phyloP scores from a whole-genome alignment of 2,329 filamentous ascomycete genomes.

The Leptodontidium sp. region DNA sequence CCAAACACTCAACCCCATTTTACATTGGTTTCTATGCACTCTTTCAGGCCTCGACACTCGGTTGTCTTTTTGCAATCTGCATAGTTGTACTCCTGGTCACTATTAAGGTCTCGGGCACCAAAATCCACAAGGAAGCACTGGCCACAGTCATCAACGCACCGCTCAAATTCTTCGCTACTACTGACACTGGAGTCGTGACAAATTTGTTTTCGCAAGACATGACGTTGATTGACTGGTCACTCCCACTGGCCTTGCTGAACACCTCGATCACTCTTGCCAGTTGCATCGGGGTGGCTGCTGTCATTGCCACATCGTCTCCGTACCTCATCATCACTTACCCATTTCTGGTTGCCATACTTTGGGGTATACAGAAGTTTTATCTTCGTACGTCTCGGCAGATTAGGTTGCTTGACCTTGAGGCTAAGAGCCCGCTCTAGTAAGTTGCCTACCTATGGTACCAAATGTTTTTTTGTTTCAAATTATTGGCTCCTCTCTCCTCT shows the following conservation, averaged over 20 bases:
- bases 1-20: constrained; percentile 37
- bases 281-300: background rate
- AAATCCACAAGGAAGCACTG: constrained; percentile 9
- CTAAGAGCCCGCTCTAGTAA: constrained; percentile 52
- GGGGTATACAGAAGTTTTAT: constrained; percentile 51
- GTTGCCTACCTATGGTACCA: background rate
- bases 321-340: constrained; percentile 24
- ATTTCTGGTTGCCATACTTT: constrained; percentile 25
- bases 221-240: background rate
- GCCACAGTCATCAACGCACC: constrained; percentile 24
- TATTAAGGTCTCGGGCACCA: constrained; percentile 35
- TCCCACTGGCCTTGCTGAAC: constrained; percentile 28
- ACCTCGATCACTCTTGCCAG: background rate
- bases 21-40: constrained; percentile 44
- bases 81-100: constrained; percentile 19
- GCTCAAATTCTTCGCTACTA: constrained; percentile 1
- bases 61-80: constrained; percentile 36
- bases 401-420: constrained; percentile 56
- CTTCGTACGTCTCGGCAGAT: constrained; percentile 57
- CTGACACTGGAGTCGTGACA: background rate
- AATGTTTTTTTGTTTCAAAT: too few relatives aligned
- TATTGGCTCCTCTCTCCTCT: too few relatives aligned
- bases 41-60: constrained; percentile 41
- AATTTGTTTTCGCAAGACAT: constrained; percentile 12
- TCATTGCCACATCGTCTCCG: constrained; percentile 9